Evolutionary conservation across 2,329 filamentous ascomycete species (phyloP), one percentile per base, ranked within the genome.

Genomic region (Phoma sp.): DNA sequence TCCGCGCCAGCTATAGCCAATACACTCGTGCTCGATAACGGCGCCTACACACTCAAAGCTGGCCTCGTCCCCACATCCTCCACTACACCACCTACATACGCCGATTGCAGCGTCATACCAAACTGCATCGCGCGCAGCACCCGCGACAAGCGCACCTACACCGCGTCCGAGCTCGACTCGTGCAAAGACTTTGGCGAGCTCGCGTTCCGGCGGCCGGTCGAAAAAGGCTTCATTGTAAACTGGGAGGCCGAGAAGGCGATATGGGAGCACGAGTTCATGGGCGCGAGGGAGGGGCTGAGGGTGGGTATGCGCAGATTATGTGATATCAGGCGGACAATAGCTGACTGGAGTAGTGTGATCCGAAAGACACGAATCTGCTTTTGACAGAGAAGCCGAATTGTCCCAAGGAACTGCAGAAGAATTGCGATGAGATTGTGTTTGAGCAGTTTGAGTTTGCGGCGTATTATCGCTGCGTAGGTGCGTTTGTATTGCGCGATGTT

Each of bases 211-310:
- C 83, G 93, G 0, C 95, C 95, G 0, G 90, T 98, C 1, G 95
- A 99, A 75, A 96, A 93, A 75, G 95, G 95, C 7, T 98, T 91
- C 70, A 82, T 98, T 42, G 93, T 98, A 57, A 97, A 93, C 71
- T 99, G 95, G 95, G 95, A 99, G 75, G 88, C 90, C 0, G 86
- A 99, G 78, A 93, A 91, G 76, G 93, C 95, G 69, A 91, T 99
- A 45, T 99, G 95, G 95, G 92, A 97, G 68, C 86, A 88, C 64
- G 88, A 93, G 56, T 90, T 98, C 68, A 88, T 96, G 65, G 87
- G 89, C 62, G 87, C 89, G 53, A 85, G 85, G 61, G 86, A 86
- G n/a, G 80, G 82, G 23, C 77, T 87, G 63, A 83, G 81, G 65
- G 76, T 77, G 66, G 70, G 66, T 71, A 65, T 26, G 47, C 47